These are phyloP conservation scores for Phaeoacremonium minimum DNA, from an alignment of 2,329 filamentous ascomycete genomes.

Conservation along the genomic window DNA sequence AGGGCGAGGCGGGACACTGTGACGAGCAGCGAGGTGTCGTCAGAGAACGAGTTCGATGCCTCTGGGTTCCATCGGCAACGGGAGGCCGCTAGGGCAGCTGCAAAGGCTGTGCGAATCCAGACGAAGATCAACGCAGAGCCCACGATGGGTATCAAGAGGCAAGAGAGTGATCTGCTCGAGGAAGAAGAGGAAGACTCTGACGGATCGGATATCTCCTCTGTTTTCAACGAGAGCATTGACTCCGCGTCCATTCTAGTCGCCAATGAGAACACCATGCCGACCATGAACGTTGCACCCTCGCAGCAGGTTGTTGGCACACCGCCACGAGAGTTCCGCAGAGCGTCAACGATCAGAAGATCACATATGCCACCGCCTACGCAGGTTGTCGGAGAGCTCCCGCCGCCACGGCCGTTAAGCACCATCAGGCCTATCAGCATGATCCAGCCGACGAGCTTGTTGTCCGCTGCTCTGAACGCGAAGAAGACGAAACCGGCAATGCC, in stretches of 20 bases:
- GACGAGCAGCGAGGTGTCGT: slow-evolving; percentile 79
- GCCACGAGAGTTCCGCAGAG: slow-evolving; percentile 54
- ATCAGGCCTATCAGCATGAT: slow-evolving; percentile 62
- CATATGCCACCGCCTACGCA: slow-evolving; percentile 51
- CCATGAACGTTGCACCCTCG: slow-evolving; percentile 49
- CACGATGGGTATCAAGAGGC: slow-evolving; percentile 33
- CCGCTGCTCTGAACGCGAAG: slow-evolving; percentile 68
- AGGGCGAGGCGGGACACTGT: slow-evolving; percentile 69
- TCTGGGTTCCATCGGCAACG: slow-evolving; percentile 60
- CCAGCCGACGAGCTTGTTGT: slow-evolving; percentile 66
- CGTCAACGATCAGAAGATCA: slow-evolving; percentile 61
- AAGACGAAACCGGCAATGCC: slow-evolving; percentile 66
- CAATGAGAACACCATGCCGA: slow-evolving; percentile 54
- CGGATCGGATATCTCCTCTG: slow-evolving; percentile 58
- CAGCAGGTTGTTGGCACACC: slow-evolving; percentile 60
- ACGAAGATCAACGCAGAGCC: slow-evolving; percentile 48
- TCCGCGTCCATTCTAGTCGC: slow-evolving; percentile 67
- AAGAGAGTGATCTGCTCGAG: slow-evolving; percentile 47
- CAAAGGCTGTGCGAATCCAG: slow-evolving; percentile 48
- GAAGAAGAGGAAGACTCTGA: slow-evolving; percentile 58
- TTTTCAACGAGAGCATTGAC: slow-evolving; percentile 64
- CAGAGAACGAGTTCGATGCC: slow-evolving; percentile 73
- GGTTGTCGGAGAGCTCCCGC: slow-evolving; percentile 62
- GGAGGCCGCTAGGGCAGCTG: slow-evolving; percentile 55
- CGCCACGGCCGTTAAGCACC: slow-evolving; percentile 64